Percentiles rank a stretch among this genome's conserved stretches.
Conservation (phyloP, 768 basidiomycete species). For the Baorangia bicolor region DNA sequence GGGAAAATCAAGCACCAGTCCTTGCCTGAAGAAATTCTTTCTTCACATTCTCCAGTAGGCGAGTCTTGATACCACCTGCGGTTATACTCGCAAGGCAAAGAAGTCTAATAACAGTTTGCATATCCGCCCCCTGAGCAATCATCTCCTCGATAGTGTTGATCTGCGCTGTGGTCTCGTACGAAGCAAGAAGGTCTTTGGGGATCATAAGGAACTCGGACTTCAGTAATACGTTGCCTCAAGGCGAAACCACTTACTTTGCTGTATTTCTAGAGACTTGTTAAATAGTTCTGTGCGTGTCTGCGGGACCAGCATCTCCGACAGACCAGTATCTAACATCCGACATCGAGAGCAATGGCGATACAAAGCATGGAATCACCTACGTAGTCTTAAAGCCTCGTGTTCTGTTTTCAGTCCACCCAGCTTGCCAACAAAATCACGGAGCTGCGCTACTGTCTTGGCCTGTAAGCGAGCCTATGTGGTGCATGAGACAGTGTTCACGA, state of each 20-base stretch:
- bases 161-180: constrained; percentile 80
- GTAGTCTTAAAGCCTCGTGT: constrained; percentile 83
- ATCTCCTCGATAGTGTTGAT: constrained; percentile 88
- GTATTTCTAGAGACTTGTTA: constrained; percentile 89
- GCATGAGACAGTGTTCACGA: constrained; percentile 2
- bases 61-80: constrained; percentile 82
- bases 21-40: constrained; percentile 84
- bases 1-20: background rate
- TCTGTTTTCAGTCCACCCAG: constrained; percentile 90
- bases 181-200: constrained; percentile 82
- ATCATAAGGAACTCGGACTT: background rate
- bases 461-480: constrained; percentile 67
- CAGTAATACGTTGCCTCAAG: constrained; percentile 5
- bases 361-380: constrained; percentile 46
- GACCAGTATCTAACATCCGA: constrained; percentile 69
- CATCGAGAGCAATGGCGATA: constrained; percentile 1
- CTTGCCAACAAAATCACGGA: constrained; percentile 94
- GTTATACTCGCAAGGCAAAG: constrained; percentile 86
- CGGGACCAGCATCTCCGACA: constrained; percentile 90
- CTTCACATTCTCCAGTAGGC: constrained; percentile 83
- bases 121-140: constrained; percentile 81
- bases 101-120: constrained; percentile 75
- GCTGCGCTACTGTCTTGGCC: constrained; percentile 86
- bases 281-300: constrained; percentile 85
- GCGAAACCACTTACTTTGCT: constrained; percentile 69